Conservation (phyloP, 768 basidiomycete species). For the Xerocomus brunneocitrinus region DNA sequence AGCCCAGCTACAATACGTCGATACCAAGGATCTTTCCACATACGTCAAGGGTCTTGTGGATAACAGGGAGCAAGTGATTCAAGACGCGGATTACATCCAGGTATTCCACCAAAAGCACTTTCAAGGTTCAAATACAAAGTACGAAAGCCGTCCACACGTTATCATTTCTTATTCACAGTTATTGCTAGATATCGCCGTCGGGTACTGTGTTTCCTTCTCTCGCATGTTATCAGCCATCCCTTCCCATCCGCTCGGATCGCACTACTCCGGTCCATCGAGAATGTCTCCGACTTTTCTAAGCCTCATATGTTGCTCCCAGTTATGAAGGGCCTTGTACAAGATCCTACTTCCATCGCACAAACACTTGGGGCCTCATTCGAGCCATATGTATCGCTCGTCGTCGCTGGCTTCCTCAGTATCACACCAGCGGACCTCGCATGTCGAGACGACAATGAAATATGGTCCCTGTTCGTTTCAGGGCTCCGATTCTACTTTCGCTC, state of each 20-base stretch:
- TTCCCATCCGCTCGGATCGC: constrained; percentile 44
- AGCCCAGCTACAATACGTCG: constrained; percentile 61
- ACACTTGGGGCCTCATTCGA: constrained; percentile 38
- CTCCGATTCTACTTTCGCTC: constrained; percentile 43
- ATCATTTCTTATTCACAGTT: constrained; percentile 18
- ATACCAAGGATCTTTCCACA: constrained; percentile 54
- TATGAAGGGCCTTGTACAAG: constrained; percentile 38
- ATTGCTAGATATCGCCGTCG: constrained; percentile 59
- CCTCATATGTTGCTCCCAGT: constrained; percentile 56
- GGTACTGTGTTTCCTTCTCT: constrained; percentile 71
- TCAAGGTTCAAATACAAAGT: constrained; percentile 42
- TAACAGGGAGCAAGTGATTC: constrained; percentile 50
- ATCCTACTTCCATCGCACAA: constrained; percentile 22
- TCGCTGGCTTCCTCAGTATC: constrained; percentile 52
- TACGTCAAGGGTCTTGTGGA: constrained; percentile 53
- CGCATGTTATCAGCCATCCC: constrained; percentile 65
- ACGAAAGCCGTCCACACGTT: constrained; percentile 29
- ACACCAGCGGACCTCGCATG: constrained; percentile 44
- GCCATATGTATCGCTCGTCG: constrained; percentile 28
- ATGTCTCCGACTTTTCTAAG: constrained; percentile 40
- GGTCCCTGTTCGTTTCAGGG: constrained; percentile 47
- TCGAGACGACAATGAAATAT: constrained; percentile 34
- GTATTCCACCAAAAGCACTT: constrained; percentile 60
- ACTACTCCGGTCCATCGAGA: constrained; percentile 46
- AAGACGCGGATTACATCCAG: constrained; percentile 56